phyloP scores from a whole-genome alignment of 805 yeast genomes.

The Candida arabinofermentans region DNA sequence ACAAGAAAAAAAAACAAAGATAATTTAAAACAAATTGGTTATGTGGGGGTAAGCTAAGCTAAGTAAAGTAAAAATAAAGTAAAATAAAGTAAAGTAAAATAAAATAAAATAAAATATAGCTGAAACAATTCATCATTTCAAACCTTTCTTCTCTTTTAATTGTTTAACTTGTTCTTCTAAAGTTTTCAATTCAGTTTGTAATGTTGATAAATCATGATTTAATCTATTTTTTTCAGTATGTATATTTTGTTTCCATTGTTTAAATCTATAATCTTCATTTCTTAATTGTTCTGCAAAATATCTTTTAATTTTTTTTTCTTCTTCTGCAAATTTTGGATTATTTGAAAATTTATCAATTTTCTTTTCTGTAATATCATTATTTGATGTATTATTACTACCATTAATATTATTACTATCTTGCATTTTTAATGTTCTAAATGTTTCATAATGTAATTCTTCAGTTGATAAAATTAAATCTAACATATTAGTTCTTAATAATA shows the following conservation, averaged over 20 bases:
- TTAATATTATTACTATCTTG: conserved; percentile 33
- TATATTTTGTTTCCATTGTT: conserved; percentile 97
- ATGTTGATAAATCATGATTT: conserved; percentile 88
- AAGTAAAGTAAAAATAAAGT: not conserved
- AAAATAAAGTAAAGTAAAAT: not conserved
- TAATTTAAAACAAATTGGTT: not conserved
- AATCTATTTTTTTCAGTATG: conserved; percentile 92
- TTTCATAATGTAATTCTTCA: conserved; percentile 76
- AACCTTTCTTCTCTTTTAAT: conserved; percentile 52
- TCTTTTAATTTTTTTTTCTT: conserved; percentile 89
- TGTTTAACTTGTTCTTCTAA: conserved; percentile 73
- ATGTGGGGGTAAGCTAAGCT: not conserved
- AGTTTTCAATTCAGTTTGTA: conserved; percentile 70
- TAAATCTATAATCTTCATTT: conserved; percentile 93
- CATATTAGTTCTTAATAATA: conserved; percentile 78
- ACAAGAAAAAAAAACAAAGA: not conserved
- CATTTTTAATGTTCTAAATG: conserved; percentile 69
- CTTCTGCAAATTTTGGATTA: conserved; percentile 94
- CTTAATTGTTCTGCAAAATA: conserved; percentile 96
- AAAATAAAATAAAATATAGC: conserved; percentile 2
- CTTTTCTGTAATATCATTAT: conserved; percentile 15
- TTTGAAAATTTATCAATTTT: conserved; percentile 38
- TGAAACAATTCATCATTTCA: conserved; percentile 13
- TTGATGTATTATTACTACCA: conserved; percentile 10
- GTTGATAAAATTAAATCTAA: conserved; percentile 78